Conservation (phyloP, 805 yeast genomes). For the Yarrowia phangngaensis region DNA sequence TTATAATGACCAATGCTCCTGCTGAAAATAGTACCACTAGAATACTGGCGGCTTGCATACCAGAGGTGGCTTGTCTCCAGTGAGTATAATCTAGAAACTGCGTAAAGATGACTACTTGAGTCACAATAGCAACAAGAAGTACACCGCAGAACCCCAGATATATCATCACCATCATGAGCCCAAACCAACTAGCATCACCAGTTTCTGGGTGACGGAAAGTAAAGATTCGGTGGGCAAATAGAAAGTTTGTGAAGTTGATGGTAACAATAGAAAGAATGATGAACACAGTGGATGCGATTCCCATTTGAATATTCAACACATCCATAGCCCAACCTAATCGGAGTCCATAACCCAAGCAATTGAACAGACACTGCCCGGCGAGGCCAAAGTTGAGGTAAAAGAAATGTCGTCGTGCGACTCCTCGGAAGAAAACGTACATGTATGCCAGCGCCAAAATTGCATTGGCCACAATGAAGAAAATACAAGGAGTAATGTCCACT, state of each 20-base stretch:
- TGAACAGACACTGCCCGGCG: conserved; percentile 50
- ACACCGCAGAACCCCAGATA: conserved; percentile 55
- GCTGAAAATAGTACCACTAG: conserved; percentile 51
- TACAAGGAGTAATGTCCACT: conserved; percentile 57
- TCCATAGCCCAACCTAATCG: conserved; percentile 58
- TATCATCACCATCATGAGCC: conserved; percentile 48
- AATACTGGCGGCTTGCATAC: conserved; percentile 50
- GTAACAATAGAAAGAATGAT: conserved; percentile 55
- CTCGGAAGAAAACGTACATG: conserved; percentile 46
- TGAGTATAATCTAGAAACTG: conserved; percentile 49
- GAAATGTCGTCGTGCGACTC: conserved; percentile 54
- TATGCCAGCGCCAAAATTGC: conserved; percentile 49
- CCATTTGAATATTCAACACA: conserved; percentile 46
- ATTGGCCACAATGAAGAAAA: conserved; percentile 54
- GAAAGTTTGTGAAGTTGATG: conserved; percentile 55
- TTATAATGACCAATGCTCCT: conserved; percentile 49
- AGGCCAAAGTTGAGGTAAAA: conserved; percentile 57
- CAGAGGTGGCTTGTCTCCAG: conserved; percentile 52
- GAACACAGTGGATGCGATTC: conserved; percentile 56
- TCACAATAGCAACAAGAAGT: conserved; percentile 62
- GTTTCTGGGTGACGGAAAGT: conserved; percentile 75
- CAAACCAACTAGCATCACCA: conserved; percentile 52
- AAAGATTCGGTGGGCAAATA: conserved; percentile 67
- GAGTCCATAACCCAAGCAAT: conserved; percentile 56
- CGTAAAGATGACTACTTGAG: conserved; percentile 56